Evolutionary conservation across 2,329 filamentous ascomycete species (phyloP).

Genomic region (Colletotrichum tropicale): DNA sequence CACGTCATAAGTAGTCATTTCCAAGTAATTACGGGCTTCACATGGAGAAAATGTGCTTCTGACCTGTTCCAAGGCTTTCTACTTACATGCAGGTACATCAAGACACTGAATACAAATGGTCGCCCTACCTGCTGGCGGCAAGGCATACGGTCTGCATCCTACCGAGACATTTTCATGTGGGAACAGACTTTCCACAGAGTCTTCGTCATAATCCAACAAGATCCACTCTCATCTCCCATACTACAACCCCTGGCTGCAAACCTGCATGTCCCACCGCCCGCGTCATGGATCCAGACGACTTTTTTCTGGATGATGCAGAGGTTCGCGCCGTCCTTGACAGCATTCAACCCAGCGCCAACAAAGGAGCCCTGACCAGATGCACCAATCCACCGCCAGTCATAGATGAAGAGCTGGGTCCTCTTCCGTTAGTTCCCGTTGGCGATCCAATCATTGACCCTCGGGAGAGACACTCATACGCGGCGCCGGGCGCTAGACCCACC

Average conservation of each 20-base stretch:
- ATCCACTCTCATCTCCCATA: not conserved
- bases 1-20: not conserved
- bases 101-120: not conserved
- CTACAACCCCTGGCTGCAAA: not conserved
- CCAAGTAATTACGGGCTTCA: not conserved
- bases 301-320: not conserved
- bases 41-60: not conserved
- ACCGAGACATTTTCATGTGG: not conserved
- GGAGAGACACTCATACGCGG: not conserved
- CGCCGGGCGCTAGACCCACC: not conserved
- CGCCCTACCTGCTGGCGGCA: not conserved
- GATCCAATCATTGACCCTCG: not conserved
- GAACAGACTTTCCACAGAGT: not conserved
- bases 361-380: not conserved
- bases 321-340: not conserved
- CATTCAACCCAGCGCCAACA: not conserved
- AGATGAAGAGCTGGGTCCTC: not conserved
- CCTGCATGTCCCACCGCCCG: not conserved
- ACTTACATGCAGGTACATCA: not conserved
- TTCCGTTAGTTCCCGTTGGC: not conserved
- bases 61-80: not conserved
- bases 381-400: not conserved
- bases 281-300: not conserved
- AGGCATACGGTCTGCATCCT: not conserved
- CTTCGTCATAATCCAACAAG: not conserved